These are phyloP conservation scores for Dunaliella sp. DNA, from an alignment of 139 green algal species.

Conservation along the genomic window DNA sequence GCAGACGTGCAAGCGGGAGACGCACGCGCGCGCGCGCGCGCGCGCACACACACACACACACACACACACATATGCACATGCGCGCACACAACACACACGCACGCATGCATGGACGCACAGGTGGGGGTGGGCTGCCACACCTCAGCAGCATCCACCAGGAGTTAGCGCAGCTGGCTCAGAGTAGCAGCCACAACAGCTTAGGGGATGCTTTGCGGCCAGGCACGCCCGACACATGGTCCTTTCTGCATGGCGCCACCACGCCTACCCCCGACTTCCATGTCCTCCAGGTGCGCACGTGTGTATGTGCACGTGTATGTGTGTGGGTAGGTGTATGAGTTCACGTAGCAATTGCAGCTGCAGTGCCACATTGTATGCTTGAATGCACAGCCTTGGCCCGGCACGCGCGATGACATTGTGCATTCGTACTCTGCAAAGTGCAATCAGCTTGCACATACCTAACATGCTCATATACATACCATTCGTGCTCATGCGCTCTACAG, in stretches of 20 bases:
- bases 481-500: not conserved
- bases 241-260: not conserved
- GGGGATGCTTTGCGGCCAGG: not conserved
- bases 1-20: too few species aligned
- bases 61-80: not conserved
- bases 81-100: not conserved
- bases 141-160: not conserved
- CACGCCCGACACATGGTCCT: not conserved
- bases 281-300: not conserved
- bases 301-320: slow-evolving; percentile 8
- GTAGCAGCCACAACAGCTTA: not conserved
- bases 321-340: not conserved
- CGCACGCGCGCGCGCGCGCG: too few species aligned
- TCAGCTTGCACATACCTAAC: not conserved
- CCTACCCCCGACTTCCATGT: not conserved
- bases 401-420: slow-evolving; percentile 4
- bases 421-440: not conserved
- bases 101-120: not conserved
- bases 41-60: not conserved
- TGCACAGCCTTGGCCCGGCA: too few species aligned
- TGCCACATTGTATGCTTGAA: not conserved
- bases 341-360: not conserved
- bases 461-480: not conserved
- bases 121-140: not conserved
- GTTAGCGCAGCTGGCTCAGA: not conserved